Evolutionary conservation across 257 asterid genomes (phyloP).

Genomic region (Gynochthodes officinalis): DNA sequence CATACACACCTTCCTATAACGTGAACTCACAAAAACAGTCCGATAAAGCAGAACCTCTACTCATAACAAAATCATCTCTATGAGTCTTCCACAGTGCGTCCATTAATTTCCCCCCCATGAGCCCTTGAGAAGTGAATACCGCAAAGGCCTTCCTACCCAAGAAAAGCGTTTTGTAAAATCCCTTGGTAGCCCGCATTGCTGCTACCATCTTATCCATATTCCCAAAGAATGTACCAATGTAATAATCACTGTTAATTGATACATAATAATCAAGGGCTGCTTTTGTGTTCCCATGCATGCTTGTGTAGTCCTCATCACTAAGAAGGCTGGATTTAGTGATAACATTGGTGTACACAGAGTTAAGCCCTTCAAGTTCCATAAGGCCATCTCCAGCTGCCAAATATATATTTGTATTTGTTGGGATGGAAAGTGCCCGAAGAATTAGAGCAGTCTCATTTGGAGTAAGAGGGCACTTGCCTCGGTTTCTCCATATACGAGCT

Average conservation of each 20-base stretch:
- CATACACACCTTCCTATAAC: constrained; percentile 29
- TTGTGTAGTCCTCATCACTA: constrained; percentile 53
- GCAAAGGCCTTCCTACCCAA: constrained; percentile 71
- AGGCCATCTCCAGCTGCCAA: constrained; percentile 97
- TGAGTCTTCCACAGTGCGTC: constrained; percentile 81
- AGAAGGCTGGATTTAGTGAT: constrained; percentile 66
- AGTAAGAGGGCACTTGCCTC: constrained; percentile 94
- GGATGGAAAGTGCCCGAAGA: constrained; percentile 82
- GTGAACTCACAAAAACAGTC: constrained; percentile 89
- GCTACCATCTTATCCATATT: constrained; percentile 99
- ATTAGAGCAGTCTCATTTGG: constrained; percentile 80
- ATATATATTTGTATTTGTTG: constrained; percentile 68
- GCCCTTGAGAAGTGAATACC: constrained; percentile 51
- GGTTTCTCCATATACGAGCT: constrained; percentile 83
- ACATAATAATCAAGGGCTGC: constrained; percentile 90
- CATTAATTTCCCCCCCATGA: constrained; percentile 45
- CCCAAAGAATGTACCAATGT: constrained; percentile 84
- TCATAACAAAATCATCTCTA: constrained; percentile 80
- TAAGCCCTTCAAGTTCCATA: constrained; percentile 81
- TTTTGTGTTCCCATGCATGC: constrained; percentile 94
- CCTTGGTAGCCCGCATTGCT: constrained; percentile 82
- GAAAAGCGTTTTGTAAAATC: constrained; percentile 64
- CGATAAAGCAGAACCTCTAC: constrained; percentile 86
- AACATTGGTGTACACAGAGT: constrained; percentile 62
- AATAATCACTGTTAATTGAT: constrained; percentile 68